Evolutionary conservation across 805 yeast genomes (phyloP).

Genomic region (Pichia nanzhaoensis): DNA sequence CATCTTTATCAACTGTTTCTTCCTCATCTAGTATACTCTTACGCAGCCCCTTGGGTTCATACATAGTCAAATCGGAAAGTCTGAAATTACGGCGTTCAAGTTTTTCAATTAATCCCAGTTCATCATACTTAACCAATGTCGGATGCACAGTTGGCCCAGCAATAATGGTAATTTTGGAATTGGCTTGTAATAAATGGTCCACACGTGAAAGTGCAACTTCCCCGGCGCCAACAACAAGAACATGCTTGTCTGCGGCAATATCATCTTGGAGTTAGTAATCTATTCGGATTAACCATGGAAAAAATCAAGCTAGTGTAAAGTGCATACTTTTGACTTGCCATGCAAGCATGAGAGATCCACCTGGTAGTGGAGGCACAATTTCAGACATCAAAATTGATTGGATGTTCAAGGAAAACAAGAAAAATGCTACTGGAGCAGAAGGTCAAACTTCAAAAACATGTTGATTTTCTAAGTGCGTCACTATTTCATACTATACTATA

Average conservation of each 20-base stretch:
- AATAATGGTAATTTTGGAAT: constrained; percentile 63
- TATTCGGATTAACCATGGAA: too few species aligned
- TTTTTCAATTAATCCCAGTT: constrained; percentile 36
- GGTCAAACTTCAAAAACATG: too few species aligned
- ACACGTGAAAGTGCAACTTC: constrained; percentile 72
- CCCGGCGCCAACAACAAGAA: constrained; percentile 72
- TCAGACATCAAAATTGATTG: neutral
- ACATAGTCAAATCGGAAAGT: constrained; percentile 43
- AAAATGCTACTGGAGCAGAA: neutral
- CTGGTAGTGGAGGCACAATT: constrained; percentile 25
- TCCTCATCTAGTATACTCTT: constrained; percentile 11
- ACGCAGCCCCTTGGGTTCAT: constrained; percentile 29
- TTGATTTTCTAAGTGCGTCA: too few species aligned
- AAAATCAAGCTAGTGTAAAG: too few species aligned
- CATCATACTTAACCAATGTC: constrained; percentile 29
- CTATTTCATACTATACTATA: too few species aligned
- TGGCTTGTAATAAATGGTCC: constrained; percentile 57
- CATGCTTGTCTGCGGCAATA: constrained; percentile 38
- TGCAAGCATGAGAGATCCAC: constrained; percentile 59
- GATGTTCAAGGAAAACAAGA: too few species aligned
- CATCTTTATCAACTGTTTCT: constrained; percentile 15
- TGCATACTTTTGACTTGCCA: constrained; percentile 60
- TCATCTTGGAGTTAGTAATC: neutral
- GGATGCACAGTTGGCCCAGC: constrained; percentile 36
- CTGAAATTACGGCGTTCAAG: constrained; percentile 41